phyloP scores from a whole-genome alignment of 1,139 yeast species.

The Hansenula sp. region DNA sequence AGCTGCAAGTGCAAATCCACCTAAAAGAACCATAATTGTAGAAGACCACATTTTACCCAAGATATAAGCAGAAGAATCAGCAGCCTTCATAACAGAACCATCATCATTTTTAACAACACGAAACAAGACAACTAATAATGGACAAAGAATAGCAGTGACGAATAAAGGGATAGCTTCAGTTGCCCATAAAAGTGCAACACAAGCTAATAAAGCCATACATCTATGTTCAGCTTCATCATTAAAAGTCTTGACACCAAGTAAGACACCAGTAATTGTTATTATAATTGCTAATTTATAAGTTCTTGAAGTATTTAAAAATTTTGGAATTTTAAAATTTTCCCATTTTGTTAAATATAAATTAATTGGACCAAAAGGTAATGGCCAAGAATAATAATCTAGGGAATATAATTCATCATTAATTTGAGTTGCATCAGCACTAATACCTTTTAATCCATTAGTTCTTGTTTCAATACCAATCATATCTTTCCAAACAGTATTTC shows the following conservation, averaged over 20 bases:
- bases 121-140: constrained; percentile 50
- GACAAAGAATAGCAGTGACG: constrained; percentile 61
- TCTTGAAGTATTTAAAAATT: constrained; percentile 33
- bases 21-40: constrained; percentile 61
- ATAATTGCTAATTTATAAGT: constrained; percentile 43
- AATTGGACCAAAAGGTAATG: constrained; percentile 27
- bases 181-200: constrained; percentile 74
- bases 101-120: constrained; percentile 50
- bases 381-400: constrained; percentile 26
- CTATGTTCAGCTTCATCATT: constrained; percentile 56
- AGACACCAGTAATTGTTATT: constrained; percentile 37
- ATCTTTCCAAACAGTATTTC: constrained; percentile 71
- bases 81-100: constrained; percentile 50
- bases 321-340: constrained; percentile 28
- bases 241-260: constrained; percentile 53
- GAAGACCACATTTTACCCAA: constrained; percentile 70
- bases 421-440: constrained; percentile 20
- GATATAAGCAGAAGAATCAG: constrained; percentile 50
- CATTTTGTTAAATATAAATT: constrained; percentile 33
- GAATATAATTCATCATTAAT: constrained; percentile 16
- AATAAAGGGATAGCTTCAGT: constrained; percentile 68
- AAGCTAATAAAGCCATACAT: constrained; percentile 63
- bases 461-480: constrained; percentile 60
- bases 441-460: constrained; percentile 23
- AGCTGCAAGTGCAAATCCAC: constrained; percentile 74